Conservation (phyloP, 2,329 filamentous ascomycete species). For the Ophiostoma australiae region DNA sequence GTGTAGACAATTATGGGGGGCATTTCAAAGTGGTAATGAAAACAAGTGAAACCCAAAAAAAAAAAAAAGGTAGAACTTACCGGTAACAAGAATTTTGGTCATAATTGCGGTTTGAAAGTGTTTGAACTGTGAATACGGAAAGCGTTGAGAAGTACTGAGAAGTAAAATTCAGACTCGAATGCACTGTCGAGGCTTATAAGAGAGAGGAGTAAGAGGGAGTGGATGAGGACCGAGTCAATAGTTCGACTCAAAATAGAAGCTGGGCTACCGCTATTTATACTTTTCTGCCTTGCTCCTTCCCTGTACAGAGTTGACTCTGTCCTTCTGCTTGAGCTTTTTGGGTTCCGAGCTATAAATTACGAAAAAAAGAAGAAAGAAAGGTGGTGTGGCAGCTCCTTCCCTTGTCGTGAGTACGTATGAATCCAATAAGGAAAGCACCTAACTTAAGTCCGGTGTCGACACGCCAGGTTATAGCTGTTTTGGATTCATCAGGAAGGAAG, state of each 20-base stretch:
- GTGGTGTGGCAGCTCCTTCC: background rate
- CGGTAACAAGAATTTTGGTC: slow-evolving; percentile 46
- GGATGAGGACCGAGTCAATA: background rate
- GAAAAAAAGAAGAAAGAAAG: background rate
- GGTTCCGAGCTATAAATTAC: background rate
- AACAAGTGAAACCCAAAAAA: no score
- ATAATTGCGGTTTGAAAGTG: slow-evolving; percentile 32
- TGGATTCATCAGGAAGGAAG: background rate
- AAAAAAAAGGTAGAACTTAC: slow-evolving; percentile 29
- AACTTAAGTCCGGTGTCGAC: background rate
- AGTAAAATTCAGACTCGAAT: background rate
- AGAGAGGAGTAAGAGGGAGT: background rate
- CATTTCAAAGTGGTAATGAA: background rate
- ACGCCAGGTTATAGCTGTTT: no score
- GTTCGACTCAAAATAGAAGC: background rate
- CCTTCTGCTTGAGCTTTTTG: background rate
- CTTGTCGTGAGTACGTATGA: background rate
- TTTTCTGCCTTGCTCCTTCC: background rate
- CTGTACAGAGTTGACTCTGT: background rate
- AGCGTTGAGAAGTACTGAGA: background rate
- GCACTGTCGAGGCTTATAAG: background rate
- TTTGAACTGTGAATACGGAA: background rate
- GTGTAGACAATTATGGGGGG: background rate
- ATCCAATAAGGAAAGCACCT: background rate
- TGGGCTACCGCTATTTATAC: background rate